Base-by-base conservation (phyloP, 2,329 filamentous ascomycete genomes). In the Polychaeton citri region DNA sequence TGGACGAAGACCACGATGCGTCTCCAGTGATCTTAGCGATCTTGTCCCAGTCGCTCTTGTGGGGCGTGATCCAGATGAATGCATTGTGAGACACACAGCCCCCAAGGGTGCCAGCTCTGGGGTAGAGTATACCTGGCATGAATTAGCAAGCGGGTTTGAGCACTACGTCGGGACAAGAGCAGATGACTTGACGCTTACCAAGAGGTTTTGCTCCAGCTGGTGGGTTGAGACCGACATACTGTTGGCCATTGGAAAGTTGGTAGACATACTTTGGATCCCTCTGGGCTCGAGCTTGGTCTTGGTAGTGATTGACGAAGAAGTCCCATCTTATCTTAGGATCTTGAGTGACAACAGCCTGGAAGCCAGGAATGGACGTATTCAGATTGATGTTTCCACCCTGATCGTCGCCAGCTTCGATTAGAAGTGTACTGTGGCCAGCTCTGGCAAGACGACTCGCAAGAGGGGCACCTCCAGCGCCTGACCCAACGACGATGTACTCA, bases 11-110 rank as follows among this genome's bases (percentile, higher is more conserved):
- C 33, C 79, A 79, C 2, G 83, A 66, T 30, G 83, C 65, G 42
- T 79, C 83, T 10, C 77, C 79, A 9, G 76, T 75, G 75, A 81
- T 81, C 48, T 79, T 74, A 42, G 79, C 76, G n/a, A 72, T 75
- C 52, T 83, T 79, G 2, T 67, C 68, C 56, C 79, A 83, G 19
- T 74, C 76, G 3, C 64, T 63, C 7, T 72, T 74, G 48, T 79
- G 68, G 3, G 64, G 59, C 70, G 75, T 80, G 45, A 83, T 79
- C 57, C 81, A 65, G 53, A 81, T 82, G 55, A 75, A 80, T 40
- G 82, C 69, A 37, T 77, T 76, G 0, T 79, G 79, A 4, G 82
- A 71, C 48, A 83, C 79, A 47, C 83, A 81, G 33, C 78, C 74
- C 5, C 78, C 81, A 21, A 81, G 57, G 34, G 74, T 72, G 13